Base-by-base conservation (phyloP, 257 asterid genomes). In the Ocimum tenuiflorum region DNA sequence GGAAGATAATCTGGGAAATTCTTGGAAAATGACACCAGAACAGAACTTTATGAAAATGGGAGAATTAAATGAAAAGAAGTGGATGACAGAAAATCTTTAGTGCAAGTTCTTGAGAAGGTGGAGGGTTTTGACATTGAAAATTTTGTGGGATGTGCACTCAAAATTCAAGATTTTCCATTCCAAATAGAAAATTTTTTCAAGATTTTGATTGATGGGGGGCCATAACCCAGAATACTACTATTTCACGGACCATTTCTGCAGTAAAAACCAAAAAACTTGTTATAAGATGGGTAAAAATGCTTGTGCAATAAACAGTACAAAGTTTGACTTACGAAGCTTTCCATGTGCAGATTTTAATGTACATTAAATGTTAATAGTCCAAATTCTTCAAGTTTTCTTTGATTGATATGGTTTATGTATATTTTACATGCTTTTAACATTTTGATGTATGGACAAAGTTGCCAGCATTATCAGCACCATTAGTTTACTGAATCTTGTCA, bases 281-380 rank as follows among this genome's bases (percentile, higher is more conserved):
- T 57, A 47, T 41, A 23, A 38, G 55, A 57, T 3, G 9, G 52
- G 13, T 27, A 22, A 18, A 66, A 7, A 65, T 27, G 72, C 20
- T 23, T 23, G 18, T 33, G 33, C 47, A 36, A 33, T 23, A 19
- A 68, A 38, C 70, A 52, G 46, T 31, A 35, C 29, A 36, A 20
- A 67, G 39, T 55, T 63, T 73, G 78, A 63, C 75, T 38, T 29
- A 1, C 27, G 72, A 31, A 66, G 36, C 65, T 55, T 33, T 52
- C 65, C 83, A 78, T 78, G 80, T 78, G 80, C 65, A 14, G 70
- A 33, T 49, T 49, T 73, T 74, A 65, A 73, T 45, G 60, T 38
- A 20, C 75, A 71, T 62, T 75, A 69, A 68, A 75, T 66, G 50
- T 8, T 33, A 14, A 7, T 27, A 55, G 27, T 33, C 47, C 63